A percentile compares a stretch with the other conserved stretches of the same genome.
These are phyloP conservation scores for Cercospora beticola DNA, from an alignment of 2,329 filamentous ascomycete species.

Conservation along the genomic window DNA sequence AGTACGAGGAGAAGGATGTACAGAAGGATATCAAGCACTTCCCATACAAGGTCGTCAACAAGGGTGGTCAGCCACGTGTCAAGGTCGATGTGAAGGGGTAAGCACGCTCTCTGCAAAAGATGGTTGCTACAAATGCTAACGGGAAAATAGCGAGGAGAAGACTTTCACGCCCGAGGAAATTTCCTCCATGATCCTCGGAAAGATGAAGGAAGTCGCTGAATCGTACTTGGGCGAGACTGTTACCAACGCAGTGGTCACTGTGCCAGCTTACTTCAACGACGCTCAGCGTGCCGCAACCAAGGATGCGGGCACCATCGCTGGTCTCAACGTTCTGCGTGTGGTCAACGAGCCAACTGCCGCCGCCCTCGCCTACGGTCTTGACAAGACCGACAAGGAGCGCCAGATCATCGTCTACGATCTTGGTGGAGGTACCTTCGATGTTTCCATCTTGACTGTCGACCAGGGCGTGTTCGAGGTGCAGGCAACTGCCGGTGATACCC, in stretches of 20 bases:
- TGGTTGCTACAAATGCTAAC: constrained; percentile 2
- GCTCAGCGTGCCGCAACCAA: constrained; percentile 97
- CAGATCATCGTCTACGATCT: constrained; percentile 96
- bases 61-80: constrained; percentile 85
- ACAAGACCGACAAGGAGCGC: constrained; percentile 85
- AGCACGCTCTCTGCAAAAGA: not conserved
- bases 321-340: constrained; percentile 94
- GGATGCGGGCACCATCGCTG: constrained; percentile 94
- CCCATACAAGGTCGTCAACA: constrained; percentile 89
- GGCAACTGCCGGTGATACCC: constrained; percentile 97
- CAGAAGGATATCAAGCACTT: constrained; percentile 97
- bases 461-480: constrained; percentile 98
- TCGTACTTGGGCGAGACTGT: constrained; percentile 84
- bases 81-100: constrained; percentile 66
- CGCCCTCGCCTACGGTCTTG: constrained; percentile 90
- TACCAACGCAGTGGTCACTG: constrained; percentile 95
- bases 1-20: constrained; percentile 67
- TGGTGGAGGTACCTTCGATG: constrained; percentile 98
- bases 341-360: constrained; percentile 98
- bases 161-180: constrained; percentile 78
- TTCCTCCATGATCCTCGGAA: constrained; percentile 76
- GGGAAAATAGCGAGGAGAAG: constrained; percentile 53
- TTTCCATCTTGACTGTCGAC: constrained; percentile 95
- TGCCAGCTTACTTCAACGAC: constrained; percentile 98
- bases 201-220: constrained; percentile 98